Evolutionary conservation across 1,284 basidiomycete species (phyloP), one percentile per base, ranked within the genome.

Genomic region (Sporisorium scitamineum): DNA sequence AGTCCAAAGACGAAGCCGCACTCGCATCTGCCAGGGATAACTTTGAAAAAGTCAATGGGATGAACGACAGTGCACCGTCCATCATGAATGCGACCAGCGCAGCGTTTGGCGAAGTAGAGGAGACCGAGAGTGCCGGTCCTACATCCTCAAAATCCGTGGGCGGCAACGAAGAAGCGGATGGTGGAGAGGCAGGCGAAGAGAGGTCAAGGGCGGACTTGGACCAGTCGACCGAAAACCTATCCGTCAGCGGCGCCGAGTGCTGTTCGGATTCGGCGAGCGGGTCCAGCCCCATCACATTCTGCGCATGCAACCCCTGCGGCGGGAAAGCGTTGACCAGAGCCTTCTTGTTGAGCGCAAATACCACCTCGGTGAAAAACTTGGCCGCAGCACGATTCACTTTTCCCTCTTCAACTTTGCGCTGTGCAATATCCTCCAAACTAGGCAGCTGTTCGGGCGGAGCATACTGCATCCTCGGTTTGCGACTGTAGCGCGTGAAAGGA

Each of bases 31-130:
- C 18, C 37, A 83, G 37, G 14, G 54, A 56, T 31, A 64, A 26
- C 24, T 73, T 70, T n/a, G 61, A 67, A 37, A 80, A 75, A 1
- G 83, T 80, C 11, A 85, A 44, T 2, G 83, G 82, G n/a, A 78
- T 61, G 61, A 85, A 85, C 0, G 77, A 70, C 3, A 85, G 54
- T 2, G 74, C 76, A 9, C 70, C 81, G 39, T 85, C 83, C 66
- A 83, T 58, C 31, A 76, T 51, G 37, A 80, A 78, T 1, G 68
- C 69, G 13, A 75, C 18, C 22, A 65, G 42, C 16, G 59, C 41
- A 9, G 70, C 64, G 29, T 81, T 73, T 2, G 72, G 67, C 11
- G 60, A 57, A 3, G 54, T 50, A 14, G 47, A 24, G 6, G 63
- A 53, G 8, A 75, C 61, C 3, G 56, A 44, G 11, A 75, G 57